Conservation (phyloP, 176 grass and related monocot species). For the Stipa capillata region DNA sequence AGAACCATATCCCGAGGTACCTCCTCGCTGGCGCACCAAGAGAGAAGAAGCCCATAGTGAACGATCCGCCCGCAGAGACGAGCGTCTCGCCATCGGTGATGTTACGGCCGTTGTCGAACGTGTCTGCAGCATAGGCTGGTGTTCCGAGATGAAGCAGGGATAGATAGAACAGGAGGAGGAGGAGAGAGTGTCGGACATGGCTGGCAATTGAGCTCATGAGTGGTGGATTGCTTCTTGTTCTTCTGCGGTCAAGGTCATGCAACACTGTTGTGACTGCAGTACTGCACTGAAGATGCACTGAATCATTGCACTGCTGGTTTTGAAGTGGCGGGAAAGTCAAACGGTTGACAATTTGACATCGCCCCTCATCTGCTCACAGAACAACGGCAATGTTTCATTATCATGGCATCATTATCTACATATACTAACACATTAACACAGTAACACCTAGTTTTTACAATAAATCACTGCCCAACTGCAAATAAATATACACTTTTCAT, state of each 20-base stretch:
- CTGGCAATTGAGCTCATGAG: background rate
- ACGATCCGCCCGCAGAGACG: slow-evolving; percentile 11
- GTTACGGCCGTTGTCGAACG: background rate
- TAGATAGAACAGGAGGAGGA: background rate
- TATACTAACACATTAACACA: no score
- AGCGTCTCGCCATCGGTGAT: slow-evolving; percentile 20
- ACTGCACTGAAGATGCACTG: no score
- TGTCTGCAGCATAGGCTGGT: background rate
- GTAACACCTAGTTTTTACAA: no score
- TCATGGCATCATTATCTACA: no score
- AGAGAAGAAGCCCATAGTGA: slow-evolving; percentile 36
- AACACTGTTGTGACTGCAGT: background rate
- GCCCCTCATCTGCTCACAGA: no score
- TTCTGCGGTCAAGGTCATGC: background rate
- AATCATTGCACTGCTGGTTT: no score
- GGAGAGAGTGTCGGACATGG: background rate
- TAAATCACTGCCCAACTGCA: no score
- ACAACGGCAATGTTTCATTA: no score
- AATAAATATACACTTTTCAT: no score
- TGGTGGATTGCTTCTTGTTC: background rate
- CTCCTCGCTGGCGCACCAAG: background rate
- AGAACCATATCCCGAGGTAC: slow-evolving; percentile 45
- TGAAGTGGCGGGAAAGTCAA: no score
- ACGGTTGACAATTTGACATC: no score
- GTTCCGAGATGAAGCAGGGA: background rate